Conservation (phyloP, 306 rosid species). For the Abrus pulchellus region DNA sequence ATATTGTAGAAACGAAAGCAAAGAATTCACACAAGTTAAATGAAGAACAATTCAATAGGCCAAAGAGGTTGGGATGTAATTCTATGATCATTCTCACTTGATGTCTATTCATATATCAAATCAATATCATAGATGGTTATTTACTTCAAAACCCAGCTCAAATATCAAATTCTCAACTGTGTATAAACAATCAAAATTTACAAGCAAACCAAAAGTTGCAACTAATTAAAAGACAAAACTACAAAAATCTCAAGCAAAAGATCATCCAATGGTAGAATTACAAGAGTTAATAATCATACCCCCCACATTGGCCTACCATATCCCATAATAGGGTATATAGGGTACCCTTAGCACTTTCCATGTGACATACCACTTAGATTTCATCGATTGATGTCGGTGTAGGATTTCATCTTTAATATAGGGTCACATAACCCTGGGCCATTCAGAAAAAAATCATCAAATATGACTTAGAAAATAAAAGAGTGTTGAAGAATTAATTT, state of each 20-base stretch:
- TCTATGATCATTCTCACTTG: no score
- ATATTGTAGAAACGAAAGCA: no score
- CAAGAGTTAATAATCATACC: background rate
- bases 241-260: background rate
- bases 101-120: background rate
- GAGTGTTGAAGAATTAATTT: no score
- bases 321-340: background rate
- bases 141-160: background rate
- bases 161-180: background rate
- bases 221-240: background rate
- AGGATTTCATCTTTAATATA: background rate
- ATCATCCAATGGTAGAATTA: background rate
- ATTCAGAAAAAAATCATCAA: no score
- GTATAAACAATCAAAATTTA: background rate
- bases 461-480: no score
- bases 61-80: no score
- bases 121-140: background rate
- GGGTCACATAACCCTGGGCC: no score
- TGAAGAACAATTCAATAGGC: no score
- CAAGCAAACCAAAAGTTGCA: background rate
- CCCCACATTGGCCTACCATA: background rate
- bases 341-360: background rate
- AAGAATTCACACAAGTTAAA: no score
- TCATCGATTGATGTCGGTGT: background rate
- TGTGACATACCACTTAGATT: background rate